Percentiles rank a stretch among this genome's conserved stretches.
Conservation (phyloP, 2,329 filamentous ascomycete genomes). For the Fusarium drepaniforme region DNA sequence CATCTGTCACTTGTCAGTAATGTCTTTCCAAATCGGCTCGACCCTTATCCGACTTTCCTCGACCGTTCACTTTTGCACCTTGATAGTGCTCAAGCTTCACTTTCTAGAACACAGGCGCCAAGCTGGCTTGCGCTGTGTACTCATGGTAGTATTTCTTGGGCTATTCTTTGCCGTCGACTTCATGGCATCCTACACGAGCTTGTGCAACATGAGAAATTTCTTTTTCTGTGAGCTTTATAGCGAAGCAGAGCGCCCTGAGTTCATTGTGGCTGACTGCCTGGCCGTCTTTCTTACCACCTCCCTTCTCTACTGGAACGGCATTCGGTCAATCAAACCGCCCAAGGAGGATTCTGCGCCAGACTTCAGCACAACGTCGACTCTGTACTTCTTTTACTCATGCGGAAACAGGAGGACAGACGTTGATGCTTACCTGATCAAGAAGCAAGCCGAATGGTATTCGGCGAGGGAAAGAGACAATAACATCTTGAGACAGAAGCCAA, state of each 20-base stretch:
- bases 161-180: conserved; percentile 8
- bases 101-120: conserved; percentile 23
- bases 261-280: neutral
- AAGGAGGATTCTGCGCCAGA: neutral
- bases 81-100: conserved; percentile 25
- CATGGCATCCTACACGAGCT: conserved; percentile 17
- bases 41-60: conserved; percentile 16
- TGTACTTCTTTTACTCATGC: neutral
- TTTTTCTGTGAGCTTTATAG: conserved; percentile 21
- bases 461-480: neutral
- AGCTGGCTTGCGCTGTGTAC: conserved; percentile 9
- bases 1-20: conserved; percentile 11
- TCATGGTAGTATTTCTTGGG: conserved; percentile 27
- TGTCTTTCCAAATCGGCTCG: conserved; percentile 16
- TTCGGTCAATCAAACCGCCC: conserved; percentile 13
- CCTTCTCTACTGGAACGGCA: conserved; percentile 27
- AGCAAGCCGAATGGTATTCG: neutral
- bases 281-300: neutral
- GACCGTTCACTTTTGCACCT: conserved; percentile 13
- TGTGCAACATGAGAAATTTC: neutral
- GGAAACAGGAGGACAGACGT: neutral
- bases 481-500: neutral
- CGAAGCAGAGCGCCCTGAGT: neutral
- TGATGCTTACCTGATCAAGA: neutral
- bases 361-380: neutral